These are phyloP conservation scores for Alternaria triticimaculans DNA, from an alignment of 2,329 filamentous ascomycete genomes.

Conservation along the genomic window DNA sequence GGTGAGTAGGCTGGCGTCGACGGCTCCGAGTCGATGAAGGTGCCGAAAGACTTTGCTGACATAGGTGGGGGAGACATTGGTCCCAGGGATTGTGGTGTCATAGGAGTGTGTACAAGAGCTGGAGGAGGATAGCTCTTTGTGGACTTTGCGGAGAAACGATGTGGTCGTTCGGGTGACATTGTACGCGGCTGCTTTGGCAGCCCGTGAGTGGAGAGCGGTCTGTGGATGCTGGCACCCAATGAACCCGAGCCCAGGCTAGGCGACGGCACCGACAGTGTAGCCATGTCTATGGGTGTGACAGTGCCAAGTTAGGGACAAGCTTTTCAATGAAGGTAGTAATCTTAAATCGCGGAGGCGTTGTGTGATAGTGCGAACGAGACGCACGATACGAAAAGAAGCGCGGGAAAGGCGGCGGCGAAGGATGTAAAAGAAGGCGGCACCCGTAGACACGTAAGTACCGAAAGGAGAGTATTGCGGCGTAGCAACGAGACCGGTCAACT, in stretches of 20 bases:
- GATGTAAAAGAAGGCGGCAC: slow-evolving; percentile 18
- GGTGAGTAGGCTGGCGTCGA: slow-evolving; percentile 48
- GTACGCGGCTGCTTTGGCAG: slow-evolving; percentile 42
- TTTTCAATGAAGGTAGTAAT: slow-evolving; percentile 1
- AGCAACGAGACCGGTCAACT: slow-evolving; percentile 24
- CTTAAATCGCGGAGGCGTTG: slow-evolving; percentile 5
- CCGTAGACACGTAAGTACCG: slow-evolving; percentile 8
- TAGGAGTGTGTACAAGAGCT: slow-evolving; percentile 20
- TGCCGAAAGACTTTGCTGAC: slow-evolving; percentile 45
- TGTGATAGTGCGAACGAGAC: slow-evolving; percentile 6
- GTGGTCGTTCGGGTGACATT: slow-evolving; percentile 35
- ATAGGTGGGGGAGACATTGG: slow-evolving; percentile 43
- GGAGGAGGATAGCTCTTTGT: slow-evolving; percentile 24
- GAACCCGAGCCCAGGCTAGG: slow-evolving; percentile 31
- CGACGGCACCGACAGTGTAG: slow-evolving; percentile 32
- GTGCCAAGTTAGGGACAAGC: slow-evolving; percentile 12
- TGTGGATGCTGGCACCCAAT: slow-evolving; percentile 27
- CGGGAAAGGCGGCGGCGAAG: slow-evolving; percentile 14
- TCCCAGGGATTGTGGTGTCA: slow-evolving; percentile 31
- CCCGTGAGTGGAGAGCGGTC: slow-evolving; percentile 42
- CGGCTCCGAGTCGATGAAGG: slow-evolving; percentile 47
- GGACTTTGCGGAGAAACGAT: slow-evolving; percentile 39
- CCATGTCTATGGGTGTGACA: slow-evolving; percentile 18
- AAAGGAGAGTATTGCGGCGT: slow-evolving; percentile 16
- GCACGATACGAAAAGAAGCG: slow-evolving; percentile 10